Percentiles rank a stretch among this genome's conserved stretches.
These are phyloP conservation scores for Plasmodium billcollinsi DNA, from an alignment of 169 alveolate genomes.

Conservation along the genomic window DNA sequence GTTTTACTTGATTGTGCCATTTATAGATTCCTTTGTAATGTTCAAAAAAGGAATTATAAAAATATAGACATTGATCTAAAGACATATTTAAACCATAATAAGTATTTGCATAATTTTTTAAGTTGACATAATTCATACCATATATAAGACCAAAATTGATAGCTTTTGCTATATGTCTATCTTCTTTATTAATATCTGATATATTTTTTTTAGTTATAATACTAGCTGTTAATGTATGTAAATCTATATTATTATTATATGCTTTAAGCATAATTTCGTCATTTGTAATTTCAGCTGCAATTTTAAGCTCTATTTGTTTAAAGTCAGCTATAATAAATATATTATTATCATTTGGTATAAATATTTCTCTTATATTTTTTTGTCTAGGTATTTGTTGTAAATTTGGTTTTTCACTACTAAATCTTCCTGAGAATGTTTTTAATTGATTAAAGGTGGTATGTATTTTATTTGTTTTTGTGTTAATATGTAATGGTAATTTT, in stretches of 20 bases:
- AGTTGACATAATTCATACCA: slow-evolving; percentile 88
- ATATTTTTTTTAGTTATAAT: slow-evolving; percentile 80
- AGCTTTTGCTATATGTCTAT: slow-evolving; percentile 92
- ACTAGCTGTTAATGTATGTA: slow-evolving; percentile 87
- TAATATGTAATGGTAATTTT: slow-evolving; percentile 88
- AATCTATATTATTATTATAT: slow-evolving; percentile 82
- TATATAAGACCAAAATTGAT: slow-evolving; percentile 90
- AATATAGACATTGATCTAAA: slow-evolving; percentile 82
- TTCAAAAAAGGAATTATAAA: slow-evolving; percentile 86
- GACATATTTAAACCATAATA: slow-evolving; percentile 85
- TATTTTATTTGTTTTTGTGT: slow-evolving; percentile 82
- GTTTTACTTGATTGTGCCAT: slow-evolving; percentile 90
- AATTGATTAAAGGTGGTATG: slow-evolving; percentile 90
- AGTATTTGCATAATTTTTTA: slow-evolving; percentile 88
- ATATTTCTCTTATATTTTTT: slow-evolving; percentile 87
- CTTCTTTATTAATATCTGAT: slow-evolving; percentile 84
- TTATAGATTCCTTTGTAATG: slow-evolving; percentile 85
- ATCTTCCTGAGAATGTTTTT: slow-evolving; percentile 91
- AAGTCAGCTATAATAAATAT: slow-evolving; percentile 89
- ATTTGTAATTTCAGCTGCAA: slow-evolving; percentile 91
- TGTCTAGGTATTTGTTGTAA: slow-evolving; percentile 92
- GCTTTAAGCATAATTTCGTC: slow-evolving; percentile 90
- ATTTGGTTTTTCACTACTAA: slow-evolving; percentile 91
- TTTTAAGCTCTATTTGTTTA: slow-evolving; percentile 90
- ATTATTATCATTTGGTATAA: slow-evolving; percentile 84